phyloP scores from a whole-genome alignment of 176 grass and related monocot genomes.

The Triticum urartu region DNA sequence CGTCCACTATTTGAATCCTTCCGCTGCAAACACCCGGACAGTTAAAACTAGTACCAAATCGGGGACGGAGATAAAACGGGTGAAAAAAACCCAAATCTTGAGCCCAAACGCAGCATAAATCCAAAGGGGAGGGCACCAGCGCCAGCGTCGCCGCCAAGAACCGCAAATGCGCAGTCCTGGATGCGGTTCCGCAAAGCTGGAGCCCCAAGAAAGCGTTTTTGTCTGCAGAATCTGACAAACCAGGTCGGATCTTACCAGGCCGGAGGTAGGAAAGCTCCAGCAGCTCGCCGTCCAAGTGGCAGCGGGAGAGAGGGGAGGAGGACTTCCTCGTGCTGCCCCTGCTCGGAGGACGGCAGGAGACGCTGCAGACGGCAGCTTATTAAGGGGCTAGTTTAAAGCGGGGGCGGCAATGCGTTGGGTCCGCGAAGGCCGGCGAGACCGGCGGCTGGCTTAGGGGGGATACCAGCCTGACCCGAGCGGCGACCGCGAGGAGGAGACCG shows the following conservation, averaged over 20 bases:
- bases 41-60: background rate
- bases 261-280: background rate
- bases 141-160: background rate
- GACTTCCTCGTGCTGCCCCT: conserved; percentile 17
- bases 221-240: background rate
- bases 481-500: background rate
- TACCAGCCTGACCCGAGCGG: background rate
- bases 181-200: background rate
- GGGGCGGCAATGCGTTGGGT: conserved; percentile 13
- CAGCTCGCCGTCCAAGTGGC: too few species aligned
- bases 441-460: conserved; percentile 10
- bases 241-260: conserved; percentile 46
- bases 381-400: background rate
- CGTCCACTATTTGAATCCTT: background rate
- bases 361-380: conserved; percentile 24
- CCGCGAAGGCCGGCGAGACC: conserved; percentile 34
- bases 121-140: background rate
- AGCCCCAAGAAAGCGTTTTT: background rate
- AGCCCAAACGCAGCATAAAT: background rate
- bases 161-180: conserved; percentile 16
- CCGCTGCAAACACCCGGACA: background rate
- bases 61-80: background rate
- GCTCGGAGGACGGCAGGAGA: conserved; percentile 9
- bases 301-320: background rate
- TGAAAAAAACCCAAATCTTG: conserved; percentile 25